Base-by-base conservation (phyloP, 192 early-diverging fungal genomes). In the Lobosporangium transversale region DNA sequence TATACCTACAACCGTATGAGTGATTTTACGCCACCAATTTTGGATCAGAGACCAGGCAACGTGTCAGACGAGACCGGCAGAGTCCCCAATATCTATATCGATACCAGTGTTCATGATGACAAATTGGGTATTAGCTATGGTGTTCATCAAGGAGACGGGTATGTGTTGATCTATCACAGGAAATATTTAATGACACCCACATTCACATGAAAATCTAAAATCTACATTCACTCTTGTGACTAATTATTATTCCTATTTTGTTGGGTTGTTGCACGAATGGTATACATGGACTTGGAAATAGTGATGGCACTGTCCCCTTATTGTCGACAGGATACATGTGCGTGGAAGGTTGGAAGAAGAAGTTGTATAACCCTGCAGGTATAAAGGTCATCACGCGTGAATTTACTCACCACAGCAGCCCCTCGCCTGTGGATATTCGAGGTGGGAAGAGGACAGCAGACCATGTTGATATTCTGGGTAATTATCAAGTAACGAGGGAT, bases 321-420 rank as follows among this genome's bases (percentile, higher is more conserved):
- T 45, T 97, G 30, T 94, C 93, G 8, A 80, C 91, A 3, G 94
- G 94, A 4, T 95, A 93, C 75, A 97, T 97, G 95, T 94, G 94
- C 58, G 84, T 84, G 14, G 80, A 85, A 11, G 95, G 91, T 17
- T 97, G 95, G 95, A 86, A 84, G 37, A 87, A 91, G 68, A 70
- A 83, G 31, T 81, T 93, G 57, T 96, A 91, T 67, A 97, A 97
- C 70, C 95, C 95, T 29, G 80, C 86, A 43, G 81, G 81, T n/a
- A 82, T 90, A 51, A 78, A 86, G 4, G 71, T 95, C 3, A 87
- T 93, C 17, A 87, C 91, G 0, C 82, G 89, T 26, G 95, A 97
- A 80, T 92, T 87, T 76, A 53, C 65, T 47, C 85, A 94, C 44
- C 82, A 80, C 47, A 79, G 80, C 36, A 65, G 82, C 53, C 82